A percentile compares a stretch with the other conserved stretches of the same genome.
phyloP scores from a whole-genome alignment of 2,329 filamentous ascomycete genomes.

The Xylariaceae sp. region DNA sequence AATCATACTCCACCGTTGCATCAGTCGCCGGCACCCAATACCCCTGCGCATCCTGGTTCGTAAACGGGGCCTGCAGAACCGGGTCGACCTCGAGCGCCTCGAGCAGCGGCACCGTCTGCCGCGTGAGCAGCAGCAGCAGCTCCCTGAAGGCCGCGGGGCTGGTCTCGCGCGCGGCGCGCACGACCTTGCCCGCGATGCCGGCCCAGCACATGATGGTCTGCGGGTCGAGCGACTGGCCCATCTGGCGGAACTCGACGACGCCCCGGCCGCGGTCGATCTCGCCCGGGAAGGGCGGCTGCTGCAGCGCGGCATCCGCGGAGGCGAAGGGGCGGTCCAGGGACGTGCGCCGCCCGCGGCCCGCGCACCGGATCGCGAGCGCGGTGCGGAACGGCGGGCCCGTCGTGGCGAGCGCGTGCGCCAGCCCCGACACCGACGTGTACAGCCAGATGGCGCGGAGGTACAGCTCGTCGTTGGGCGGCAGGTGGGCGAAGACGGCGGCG shows the following conservation, averaged over 20 bases:
- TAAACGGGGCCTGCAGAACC: background rate
- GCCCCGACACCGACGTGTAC: conserved; percentile 6
- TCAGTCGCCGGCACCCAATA: background rate
- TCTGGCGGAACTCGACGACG: conserved; percentile 32
- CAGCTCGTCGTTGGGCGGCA: background rate
- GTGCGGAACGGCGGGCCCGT: background rate
- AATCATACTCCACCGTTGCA: background rate
- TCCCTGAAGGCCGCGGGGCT: background rate
- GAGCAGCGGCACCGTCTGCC: background rate
- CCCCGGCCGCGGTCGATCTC: conserved; percentile 25
- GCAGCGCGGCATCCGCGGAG: background rate
- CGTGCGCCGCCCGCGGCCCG: conserved; percentile 8
- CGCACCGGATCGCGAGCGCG: conserved; percentile 14
- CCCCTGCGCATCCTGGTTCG: background rate
- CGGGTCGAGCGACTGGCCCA: conserved; percentile 15
- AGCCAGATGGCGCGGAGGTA: conserved; percentile 25
- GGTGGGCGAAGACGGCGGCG: background rate
- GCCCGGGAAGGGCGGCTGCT: background rate
- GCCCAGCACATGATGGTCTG: conserved; percentile 14
- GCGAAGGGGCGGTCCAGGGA: background rate
- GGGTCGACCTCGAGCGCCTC: background rate
- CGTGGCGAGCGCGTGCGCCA: conserved; percentile 8
- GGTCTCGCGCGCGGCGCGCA: background rate
- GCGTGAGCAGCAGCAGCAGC: background rate
- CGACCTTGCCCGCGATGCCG: background rate